These are phyloP conservation scores for Trichoderma lentiforme DNA, from an alignment of 2,329 filamentous ascomycete genomes.

Conservation along the genomic window DNA sequence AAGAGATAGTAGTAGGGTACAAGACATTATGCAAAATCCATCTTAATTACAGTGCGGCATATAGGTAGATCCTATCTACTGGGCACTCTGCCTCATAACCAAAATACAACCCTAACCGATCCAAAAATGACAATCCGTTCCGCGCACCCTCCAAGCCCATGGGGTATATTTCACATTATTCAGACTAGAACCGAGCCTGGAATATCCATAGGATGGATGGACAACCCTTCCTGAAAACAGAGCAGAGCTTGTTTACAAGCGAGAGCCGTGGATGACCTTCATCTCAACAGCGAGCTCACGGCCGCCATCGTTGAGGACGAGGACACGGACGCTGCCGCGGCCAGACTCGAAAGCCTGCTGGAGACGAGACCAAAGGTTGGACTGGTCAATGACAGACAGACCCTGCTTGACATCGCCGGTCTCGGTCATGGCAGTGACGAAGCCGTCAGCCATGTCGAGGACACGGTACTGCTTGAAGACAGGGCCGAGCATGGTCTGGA, in stretches of 20 bases:
- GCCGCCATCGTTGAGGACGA: constrained; percentile 91
- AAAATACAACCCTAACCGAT: constrained; percentile 35
- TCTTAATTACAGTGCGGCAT: constrained; percentile 38
- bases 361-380: constrained; percentile 78
- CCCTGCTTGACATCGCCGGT: constrained; percentile 97
- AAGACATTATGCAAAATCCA: constrained; percentile 28
- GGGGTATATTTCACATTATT: constrained; percentile 10
- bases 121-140: constrained; percentile 25
- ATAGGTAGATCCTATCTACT: constrained; percentile 43
- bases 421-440: constrained; percentile 97
- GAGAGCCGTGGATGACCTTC: constrained; percentile 89
- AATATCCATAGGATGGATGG: constrained; percentile 14
- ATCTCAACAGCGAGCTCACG: constrained; percentile 96
- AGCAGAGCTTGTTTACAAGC: constrained; percentile 47
- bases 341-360: constrained; percentile 82
- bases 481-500: constrained; percentile 99
- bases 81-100: constrained; percentile 35
- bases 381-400: constrained; percentile 92
- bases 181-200: constrained; percentile 8
- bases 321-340: constrained; percentile 87
- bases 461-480: constrained; percentile 99
- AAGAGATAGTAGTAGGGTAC: neutral
- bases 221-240: constrained; percentile 6
- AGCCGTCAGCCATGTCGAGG: constrained; percentile 85
- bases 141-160: constrained; percentile 13